Evolutionary conservation across 2,329 filamentous ascomycete species (phyloP), one percentile per base, ranked within the genome.

Genomic region (Arthrobotrys conoides): DNA sequence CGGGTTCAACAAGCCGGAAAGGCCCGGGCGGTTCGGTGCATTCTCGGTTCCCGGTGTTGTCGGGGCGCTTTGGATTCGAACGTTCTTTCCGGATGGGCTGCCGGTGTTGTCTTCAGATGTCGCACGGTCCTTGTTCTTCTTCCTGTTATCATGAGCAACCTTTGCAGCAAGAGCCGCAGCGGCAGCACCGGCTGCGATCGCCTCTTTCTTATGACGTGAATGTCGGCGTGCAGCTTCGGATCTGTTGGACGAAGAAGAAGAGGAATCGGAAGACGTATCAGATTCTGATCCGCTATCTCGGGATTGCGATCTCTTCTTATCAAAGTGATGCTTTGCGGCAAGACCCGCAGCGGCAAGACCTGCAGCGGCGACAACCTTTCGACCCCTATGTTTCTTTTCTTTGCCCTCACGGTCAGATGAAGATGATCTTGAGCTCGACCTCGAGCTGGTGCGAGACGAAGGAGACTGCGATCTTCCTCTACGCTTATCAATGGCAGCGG

Each of bases 151-250:
- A 36, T 79, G 76, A 36, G 66, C 70, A 20, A 70, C 70, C 70
- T 79, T 79, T 48, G 70, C 76, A 61, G 76, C 76, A 41, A 79
- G 69, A 16, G 76, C 76, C n/a, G 76, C 76, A 46, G 69, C 76
- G 3, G 69, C 76, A n/a, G 53, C 76, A 36, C 76, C 76, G 1
- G 76, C 76, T 33, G 76, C 76, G 14, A 79, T 20, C 18, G 76
- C 76, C 51, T 73, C 76, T 27, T 79, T 79, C 48, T 73, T 72
- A 36, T 79, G 76, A 33, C 76, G 68, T 18, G 68, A 72, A 49
- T 73, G 69, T 64, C 76, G 63, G 24, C 76, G 76, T 24, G 69
- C 57, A 59, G 63, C 64, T 44, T 69, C 64, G 36, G 69, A 73
- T 49, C 63, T 44, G 20, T 18, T 49, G 5, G 69, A 73, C 2